Percentiles rank a stretch among this genome's conserved stretches.
These are phyloP conservation scores for Thinopyrum elongatum DNA, from an alignment of 176 grass and related monocot species.

Conservation along the genomic window DNA sequence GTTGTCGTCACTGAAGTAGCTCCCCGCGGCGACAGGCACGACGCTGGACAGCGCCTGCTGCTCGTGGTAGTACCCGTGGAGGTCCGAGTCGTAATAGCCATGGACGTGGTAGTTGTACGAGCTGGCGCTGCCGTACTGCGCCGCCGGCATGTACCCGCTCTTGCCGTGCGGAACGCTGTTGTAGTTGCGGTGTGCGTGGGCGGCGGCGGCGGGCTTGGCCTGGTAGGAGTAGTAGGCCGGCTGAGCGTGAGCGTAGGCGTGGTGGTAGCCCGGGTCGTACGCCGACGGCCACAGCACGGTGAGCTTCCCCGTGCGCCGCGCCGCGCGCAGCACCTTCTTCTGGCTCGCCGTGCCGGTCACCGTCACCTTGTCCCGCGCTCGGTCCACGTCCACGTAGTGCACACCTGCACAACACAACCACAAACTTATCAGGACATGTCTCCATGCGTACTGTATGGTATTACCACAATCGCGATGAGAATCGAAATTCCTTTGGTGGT, in stretches of 20 bases:
- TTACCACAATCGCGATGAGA: not conserved
- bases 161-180: conserved; percentile 1
- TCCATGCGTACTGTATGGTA: not conserved
- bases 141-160: not conserved
- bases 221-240: conserved; percentile 17
- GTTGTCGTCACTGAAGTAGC: conserved; percentile 85
- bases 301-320: conserved; percentile 45
- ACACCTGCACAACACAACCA: conserved; percentile 40
- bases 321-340: conserved; percentile 67
- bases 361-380: conserved; percentile 56
- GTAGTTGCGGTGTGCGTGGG: conserved; percentile 9
- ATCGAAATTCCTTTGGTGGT: not conserved
- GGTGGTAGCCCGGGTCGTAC: conserved; percentile 38
- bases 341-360: conserved; percentile 63
- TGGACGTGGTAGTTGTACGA: conserved; percentile 85
- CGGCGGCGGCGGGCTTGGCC: not conserved
- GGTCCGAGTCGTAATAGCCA: conserved; percentile 51
- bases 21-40: conserved; percentile 24
- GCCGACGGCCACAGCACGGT: conserved; percentile 54
- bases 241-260: conserved; percentile 21
- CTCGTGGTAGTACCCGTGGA: conserved; percentile 42
- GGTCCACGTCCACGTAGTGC: conserved; percentile 62
- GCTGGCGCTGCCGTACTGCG: conserved; percentile 12
- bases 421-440: not conserved
- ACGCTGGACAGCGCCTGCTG: not conserved